A percentile compares a stretch with the other conserved stretches of the same genome.
These are phyloP conservation scores for Xerocomus spinulosus DNA, from an alignment of 768 basidiomycete genomes.

Conservation along the genomic window DNA sequence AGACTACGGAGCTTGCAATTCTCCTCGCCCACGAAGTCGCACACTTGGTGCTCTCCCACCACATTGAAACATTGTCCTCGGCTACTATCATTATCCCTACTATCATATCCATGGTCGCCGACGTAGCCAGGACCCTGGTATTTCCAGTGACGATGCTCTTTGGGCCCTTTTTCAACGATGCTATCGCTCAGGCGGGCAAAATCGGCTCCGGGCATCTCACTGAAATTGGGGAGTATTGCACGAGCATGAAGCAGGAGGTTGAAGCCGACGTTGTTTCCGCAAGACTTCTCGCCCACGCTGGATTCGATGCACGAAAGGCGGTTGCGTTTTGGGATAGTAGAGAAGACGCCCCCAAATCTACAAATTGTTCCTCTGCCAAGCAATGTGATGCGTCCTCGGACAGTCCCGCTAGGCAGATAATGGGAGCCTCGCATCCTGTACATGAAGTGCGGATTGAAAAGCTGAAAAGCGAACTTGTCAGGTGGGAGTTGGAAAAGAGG, in stretches of 20 bases:
- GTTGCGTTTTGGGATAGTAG: constrained; percentile 79
- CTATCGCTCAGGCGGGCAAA: constrained; percentile 75
- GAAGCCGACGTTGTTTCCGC: constrained; percentile 91
- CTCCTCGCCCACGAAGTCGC: constrained; percentile 92
- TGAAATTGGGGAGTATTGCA: constrained; percentile 71
- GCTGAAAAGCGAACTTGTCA: constrained; percentile 40
- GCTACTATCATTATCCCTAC: constrained; percentile 79
- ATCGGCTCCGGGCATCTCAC: constrained; percentile 71
- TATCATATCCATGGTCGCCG: constrained; percentile 68
- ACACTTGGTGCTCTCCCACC: constrained; percentile 86
- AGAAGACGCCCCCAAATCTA: constrained; percentile 24
- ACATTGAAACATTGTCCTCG: constrained; percentile 87
- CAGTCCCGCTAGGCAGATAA: constrained; percentile 26
- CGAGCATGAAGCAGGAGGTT: constrained; percentile 77
- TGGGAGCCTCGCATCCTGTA: constrained; percentile 44
- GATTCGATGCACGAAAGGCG: constrained; percentile 82
- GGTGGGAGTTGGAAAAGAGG: constrained; percentile 40
- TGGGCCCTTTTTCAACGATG: constrained; percentile 95
- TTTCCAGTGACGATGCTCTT: constrained; percentile 90
- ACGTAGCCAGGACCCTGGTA: constrained; percentile 70
- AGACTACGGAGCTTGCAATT: constrained; percentile 85
- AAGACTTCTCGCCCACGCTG: constrained; percentile 85
- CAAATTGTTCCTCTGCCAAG: constrained; percentile 20
- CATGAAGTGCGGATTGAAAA: constrained; percentile 38
- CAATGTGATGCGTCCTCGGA: constrained; percentile 5